These are phyloP conservation scores for Magnusiomyces suaveolens DNA, from an alignment of 1,139 yeast species.

Conservation along the genomic window DNA sequence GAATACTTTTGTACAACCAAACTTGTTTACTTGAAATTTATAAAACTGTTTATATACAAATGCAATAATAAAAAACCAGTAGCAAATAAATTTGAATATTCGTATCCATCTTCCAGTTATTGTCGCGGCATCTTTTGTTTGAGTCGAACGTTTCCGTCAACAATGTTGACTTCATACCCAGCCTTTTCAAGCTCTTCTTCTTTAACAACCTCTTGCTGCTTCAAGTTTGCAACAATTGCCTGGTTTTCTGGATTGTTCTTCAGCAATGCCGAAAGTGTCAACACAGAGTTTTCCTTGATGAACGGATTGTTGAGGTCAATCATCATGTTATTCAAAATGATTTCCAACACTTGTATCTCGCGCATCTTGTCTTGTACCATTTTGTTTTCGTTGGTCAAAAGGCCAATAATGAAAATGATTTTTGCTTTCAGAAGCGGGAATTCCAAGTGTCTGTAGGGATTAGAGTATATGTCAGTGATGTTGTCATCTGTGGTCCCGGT, in stretches of 20 bases:
- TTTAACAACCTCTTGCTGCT: slow-evolving; percentile 39
- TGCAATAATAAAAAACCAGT: too few relatives aligned
- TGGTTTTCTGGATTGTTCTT: slow-evolving; percentile 61
- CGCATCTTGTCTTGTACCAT: slow-evolving; percentile 61
- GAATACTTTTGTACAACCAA: too few relatives aligned
- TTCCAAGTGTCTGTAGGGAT: slow-evolving; percentile 15
- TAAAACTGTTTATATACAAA: too few relatives aligned
- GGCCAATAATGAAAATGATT: slow-evolving; percentile 23
- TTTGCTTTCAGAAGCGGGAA: slow-evolving; percentile 28
- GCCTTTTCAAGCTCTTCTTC: slow-evolving; percentile 44
- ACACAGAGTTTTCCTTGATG: slow-evolving; percentile 73
- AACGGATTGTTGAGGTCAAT: slow-evolving; percentile 83
- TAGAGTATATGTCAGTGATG: slow-evolving; percentile 1
- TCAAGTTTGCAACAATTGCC: slow-evolving; percentile 55
- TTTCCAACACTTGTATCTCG: slow-evolving; percentile 54
- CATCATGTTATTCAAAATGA: slow-evolving; percentile 69
- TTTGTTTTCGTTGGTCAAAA: slow-evolving; percentile 39
- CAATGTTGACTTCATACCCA: slow-evolving; percentile 51
- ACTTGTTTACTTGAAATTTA: too few relatives aligned
- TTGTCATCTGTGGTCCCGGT: not conserved
- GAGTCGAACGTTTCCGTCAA: slow-evolving; percentile 45
- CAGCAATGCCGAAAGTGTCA: slow-evolving; percentile 63
- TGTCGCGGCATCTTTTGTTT: slow-evolving; percentile 15
- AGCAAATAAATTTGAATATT: too few relatives aligned
- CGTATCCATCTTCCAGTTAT: too few relatives aligned